These are phyloP conservation scores for Annulohypoxylon maeteangense DNA, from an alignment of 495 filamentous ascomycete species.

Conservation along the genomic window DNA sequence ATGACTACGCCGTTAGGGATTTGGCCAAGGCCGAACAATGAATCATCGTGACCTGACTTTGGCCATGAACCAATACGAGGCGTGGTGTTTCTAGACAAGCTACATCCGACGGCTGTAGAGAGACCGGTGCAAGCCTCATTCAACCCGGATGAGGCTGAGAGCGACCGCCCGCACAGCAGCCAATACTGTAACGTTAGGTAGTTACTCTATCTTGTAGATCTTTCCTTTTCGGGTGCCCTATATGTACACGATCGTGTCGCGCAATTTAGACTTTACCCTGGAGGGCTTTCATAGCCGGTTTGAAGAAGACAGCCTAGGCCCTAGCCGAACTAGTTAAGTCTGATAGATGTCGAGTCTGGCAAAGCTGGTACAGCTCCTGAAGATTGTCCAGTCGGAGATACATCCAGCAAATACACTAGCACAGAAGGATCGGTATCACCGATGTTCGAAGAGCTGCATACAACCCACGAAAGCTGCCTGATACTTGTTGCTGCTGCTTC, in stretches of 20 bases:
- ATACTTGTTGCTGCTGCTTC: conserved; percentile 27
- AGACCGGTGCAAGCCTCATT: conserved; percentile 38
- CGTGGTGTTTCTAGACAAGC: conserved; percentile 31
- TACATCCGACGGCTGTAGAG: conserved; percentile 19
- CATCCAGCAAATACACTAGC: conserved; percentile 11
- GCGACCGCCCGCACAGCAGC: conserved; percentile 30
- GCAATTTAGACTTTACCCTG: conserved; percentile 34
- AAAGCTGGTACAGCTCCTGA: conserved; percentile 18
- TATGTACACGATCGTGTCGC: conserved; percentile 23
- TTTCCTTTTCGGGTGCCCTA: conserved; percentile 24
- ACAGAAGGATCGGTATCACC: conserved; percentile 24
- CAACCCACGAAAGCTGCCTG: conserved; percentile 5
- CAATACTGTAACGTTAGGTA: conserved; percentile 43
- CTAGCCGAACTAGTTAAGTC: conserved; percentile 21
- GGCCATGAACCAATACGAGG: conserved; percentile 27
- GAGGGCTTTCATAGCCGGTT: conserved; percentile 12
- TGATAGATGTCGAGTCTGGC: conserved; percentile 15
- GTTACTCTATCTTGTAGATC: conserved; percentile 38
- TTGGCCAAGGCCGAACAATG: conserved; percentile 4
- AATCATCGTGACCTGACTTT: conserved; percentile 35
- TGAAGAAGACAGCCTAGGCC: conserved; percentile 23
- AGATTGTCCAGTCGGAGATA: conserved; percentile 30
- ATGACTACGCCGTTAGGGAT: background rate
- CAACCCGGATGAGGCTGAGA: conserved; percentile 42
- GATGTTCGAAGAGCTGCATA: conserved; percentile 22